Base-by-base conservation (phyloP, 1,139 yeast species). In the Tardiomyces blankii region DNA sequence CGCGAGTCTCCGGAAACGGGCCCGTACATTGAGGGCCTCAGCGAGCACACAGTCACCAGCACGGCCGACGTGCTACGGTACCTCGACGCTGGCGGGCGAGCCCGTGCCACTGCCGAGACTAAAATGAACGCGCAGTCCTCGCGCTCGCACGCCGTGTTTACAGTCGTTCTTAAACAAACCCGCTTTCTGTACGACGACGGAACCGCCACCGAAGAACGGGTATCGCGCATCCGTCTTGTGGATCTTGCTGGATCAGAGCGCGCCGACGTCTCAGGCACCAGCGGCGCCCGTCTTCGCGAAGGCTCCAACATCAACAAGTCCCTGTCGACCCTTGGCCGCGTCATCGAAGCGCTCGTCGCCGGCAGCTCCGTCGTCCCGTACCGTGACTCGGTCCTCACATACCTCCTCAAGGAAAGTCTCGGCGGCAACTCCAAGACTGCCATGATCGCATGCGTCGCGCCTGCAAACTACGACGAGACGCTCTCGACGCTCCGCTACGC, bases 231-330 rank as follows among this genome's bases (percentile, higher is more conserved):
- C 39, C 73, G 85, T 49, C 68, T 84, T 30, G 91, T 84, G 1
- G 94, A 84, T 64, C 66, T 84, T 54, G 95, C 95, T 0, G 95
- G 95, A 0, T 80, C 89, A 0, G 95, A 84, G 58, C 67, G 91
- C 48, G 76, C 82, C 7, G 61, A 68, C 18, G 72, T 80, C 18
- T 77, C 86, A 0, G 84, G 84, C 25, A 73, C 82, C 1, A 75
- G 73, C 21, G 87, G 85, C 2, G 75, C 74, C 12, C 66, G 93
- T 44, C 69, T 82, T 46, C 74, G 78, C 52, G 95, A 85, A 60
- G 94, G 94, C 1, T 70, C 79, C 4, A 76, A 78, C 50, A 84
- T 85, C 55, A 85, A 84, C 63, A 80, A 80, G 58, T 81, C 89
- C 0, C 66, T 84, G 46, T 79, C 89, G 0, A 83, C 87, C 0